Evolutionary conservation across 352 stramenopile genomes (phyloP).

Genomic region (Phytopythium helicoides): DNA sequence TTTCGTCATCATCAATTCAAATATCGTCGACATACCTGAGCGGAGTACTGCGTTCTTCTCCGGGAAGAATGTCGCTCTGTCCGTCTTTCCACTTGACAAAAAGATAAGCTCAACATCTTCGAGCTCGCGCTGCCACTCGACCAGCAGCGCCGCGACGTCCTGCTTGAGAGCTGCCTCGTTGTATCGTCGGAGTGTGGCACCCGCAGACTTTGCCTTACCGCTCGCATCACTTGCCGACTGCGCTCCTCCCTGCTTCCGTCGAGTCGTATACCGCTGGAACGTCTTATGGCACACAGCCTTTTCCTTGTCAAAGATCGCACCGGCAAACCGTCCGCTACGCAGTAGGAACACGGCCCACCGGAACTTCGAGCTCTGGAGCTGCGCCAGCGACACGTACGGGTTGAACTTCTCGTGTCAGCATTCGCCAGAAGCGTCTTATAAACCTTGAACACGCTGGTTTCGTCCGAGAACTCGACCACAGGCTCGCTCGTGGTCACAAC

Average conservation of each 20-base stretch:
- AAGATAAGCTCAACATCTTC: constrained; percentile 64
- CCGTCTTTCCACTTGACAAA: constrained; percentile 63
- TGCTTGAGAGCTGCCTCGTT: constrained; percentile 91
- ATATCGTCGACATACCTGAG: constrained; percentile 13
- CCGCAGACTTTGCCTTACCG: constrained; percentile 91
- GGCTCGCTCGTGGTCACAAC: constrained; percentile 49
- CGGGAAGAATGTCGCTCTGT: constrained; percentile 76
- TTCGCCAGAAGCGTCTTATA: constrained; percentile 70
- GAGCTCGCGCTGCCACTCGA: constrained; percentile 74
- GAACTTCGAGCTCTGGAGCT: constrained; percentile 53
- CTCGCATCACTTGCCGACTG: constrained; percentile 87
- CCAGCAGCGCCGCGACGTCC: constrained; percentile 81
- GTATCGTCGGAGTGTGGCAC: constrained; percentile 90
- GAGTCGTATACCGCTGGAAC: constrained; percentile 92
- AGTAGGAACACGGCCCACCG: constrained; percentile 89
- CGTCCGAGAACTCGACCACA: constrained; percentile 79
- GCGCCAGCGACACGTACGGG: constrained; percentile 46
- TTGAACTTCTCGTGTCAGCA: constrained; percentile 55
- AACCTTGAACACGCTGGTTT: constrained; percentile 71
- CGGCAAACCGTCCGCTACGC: constrained; percentile 90
- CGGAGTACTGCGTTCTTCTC: constrained; percentile 67
- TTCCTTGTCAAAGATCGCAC: constrained; percentile 86
- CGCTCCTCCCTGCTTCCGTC: constrained; percentile 91
- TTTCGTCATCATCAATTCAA: constrained; percentile 1
- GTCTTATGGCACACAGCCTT: constrained; percentile 91